Base-by-base conservation (phyloP, 768 basidiomycete species). In the Neoboletus subvelutipes region DNA sequence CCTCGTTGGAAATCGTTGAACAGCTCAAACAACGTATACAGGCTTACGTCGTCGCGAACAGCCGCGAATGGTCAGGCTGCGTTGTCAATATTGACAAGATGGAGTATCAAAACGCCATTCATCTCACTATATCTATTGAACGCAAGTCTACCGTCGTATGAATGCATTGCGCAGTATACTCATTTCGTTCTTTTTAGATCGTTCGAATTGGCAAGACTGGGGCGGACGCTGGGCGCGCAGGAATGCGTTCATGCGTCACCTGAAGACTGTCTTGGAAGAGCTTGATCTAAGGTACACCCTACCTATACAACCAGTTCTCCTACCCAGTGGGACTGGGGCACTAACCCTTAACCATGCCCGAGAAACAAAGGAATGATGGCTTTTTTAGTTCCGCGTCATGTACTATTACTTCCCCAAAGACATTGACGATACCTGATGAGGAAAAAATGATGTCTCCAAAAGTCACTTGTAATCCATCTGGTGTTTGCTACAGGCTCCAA, bases 121-220 rank as follows among this genome's bases (percentile, higher is more conserved):
- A 80, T 63, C 76, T 91, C 55, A 79, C 80, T 42, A 79, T 91
- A 50, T 82, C 82, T 33, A 79, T 92, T 68, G 89, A 92, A 71
- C 90, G 88, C 83, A 71, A 70, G 85, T 78, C 22, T 46, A 36
- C 20, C 8, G 1, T 40, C 46, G 12, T 45, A 37, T 48, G 36
- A 17, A 29, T 33, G 22, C n/a, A 31, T 50, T 29, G 12, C 6
- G 6, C 31, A 31, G 36, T 7, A 28, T 28, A 24, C 58, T 55
- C 22, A 61, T 55, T 26, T 41, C 42, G 45, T 41, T 20, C 17
- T 37, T 48, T 56, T 45, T 55, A 88, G 87, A 91, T 71, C 84
- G 87, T 51, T 80, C 85, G 37, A 90, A 90, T 66, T 92, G 90
- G 90, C 90, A 92, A 67, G 88, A 92, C 66, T 92, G 90, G 90